These are phyloP conservation scores for Euphorbia corollata DNA, from an alignment of 441 rosid genomes.

Conservation along the genomic window DNA sequence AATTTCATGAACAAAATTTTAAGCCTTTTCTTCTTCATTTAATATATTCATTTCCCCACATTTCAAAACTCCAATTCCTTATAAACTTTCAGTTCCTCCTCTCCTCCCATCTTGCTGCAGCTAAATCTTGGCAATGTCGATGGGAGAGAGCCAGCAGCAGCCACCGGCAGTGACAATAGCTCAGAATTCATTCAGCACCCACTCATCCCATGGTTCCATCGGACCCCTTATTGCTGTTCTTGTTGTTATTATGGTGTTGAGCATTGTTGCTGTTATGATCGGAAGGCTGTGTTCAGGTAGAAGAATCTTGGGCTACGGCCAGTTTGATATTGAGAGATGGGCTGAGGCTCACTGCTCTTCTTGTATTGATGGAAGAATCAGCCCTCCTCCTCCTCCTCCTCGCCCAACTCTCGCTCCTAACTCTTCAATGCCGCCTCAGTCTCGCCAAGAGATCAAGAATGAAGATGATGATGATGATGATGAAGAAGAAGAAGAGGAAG, in stretches of 20 bases:
- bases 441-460: conserved; percentile 28
- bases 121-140: conserved; percentile 28
- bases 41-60: background rate
- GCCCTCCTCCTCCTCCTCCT: conserved; percentile 20
- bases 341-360: conserved; percentile 55
- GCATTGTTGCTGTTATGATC: conserved; percentile 44
- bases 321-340: conserved; percentile 64
- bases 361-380: conserved; percentile 67
- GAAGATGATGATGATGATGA: conserved; percentile 15
- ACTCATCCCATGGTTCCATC: conserved; percentile 31
- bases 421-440: conserved; percentile 21
- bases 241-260: conserved; percentile 36
- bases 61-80: background rate
- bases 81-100: too few species aligned
- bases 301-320: conserved; percentile 51
- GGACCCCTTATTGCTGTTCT: conserved; percentile 58
- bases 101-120: background rate
- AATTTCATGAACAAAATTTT: background rate
- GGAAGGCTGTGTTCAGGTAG: conserved; percentile 70
- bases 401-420: conserved; percentile 11
- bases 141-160: conserved; percentile 37
- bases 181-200: conserved; percentile 29
- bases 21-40: background rate
- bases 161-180: conserved; percentile 32
- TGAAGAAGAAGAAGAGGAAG: conserved; percentile 16